A percentile compares a stretch with the other conserved stretches of the same genome.
phyloP scores from a whole-genome alignment of 768 basidiomycete species.

The Leucocoprinus sp. region DNA sequence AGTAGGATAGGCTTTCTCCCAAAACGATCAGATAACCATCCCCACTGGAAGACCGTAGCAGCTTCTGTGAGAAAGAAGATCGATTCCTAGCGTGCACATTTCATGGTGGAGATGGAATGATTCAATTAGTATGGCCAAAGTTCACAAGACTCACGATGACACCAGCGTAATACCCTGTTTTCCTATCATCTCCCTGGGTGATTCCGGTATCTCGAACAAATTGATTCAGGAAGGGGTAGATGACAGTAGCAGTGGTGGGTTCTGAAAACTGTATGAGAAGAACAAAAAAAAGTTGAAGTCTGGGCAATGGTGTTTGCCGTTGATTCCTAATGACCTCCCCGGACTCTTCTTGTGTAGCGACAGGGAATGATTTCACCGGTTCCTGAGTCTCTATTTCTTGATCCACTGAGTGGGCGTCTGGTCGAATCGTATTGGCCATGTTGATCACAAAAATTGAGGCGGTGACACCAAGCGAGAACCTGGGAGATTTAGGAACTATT shows the following conservation, averaged over 20 bases:
- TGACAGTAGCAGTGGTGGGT: conserved; percentile 35
- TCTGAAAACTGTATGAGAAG: conserved; percentile 34
- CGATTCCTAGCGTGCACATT: conserved; percentile 39
- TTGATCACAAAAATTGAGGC: too few relatives aligned
- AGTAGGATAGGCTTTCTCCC: conserved; percentile 39
- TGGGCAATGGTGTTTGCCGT: conserved; percentile 30
- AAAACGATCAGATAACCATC: conserved; percentile 32
- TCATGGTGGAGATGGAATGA: conserved; percentile 15
- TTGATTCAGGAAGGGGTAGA: conserved; percentile 40
- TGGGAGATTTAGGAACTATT: too few relatives aligned
- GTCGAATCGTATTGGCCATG: too few relatives aligned
- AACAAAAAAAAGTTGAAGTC: conserved; percentile 29
- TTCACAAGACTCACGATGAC: conserved; percentile 28
- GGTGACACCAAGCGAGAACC: too few relatives aligned
- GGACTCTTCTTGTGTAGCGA: too few relatives aligned
- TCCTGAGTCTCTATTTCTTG: too few relatives aligned
- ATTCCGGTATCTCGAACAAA: conserved; percentile 36
- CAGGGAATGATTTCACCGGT: too few relatives aligned
- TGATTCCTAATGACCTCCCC: too few relatives aligned
- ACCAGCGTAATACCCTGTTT: conserved; percentile 42
- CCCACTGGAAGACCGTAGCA: conserved; percentile 36
- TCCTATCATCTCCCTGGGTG: conserved; percentile 34
- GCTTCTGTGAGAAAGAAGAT: conserved; percentile 38
- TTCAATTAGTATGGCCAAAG: not conserved
- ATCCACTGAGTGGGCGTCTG: too few relatives aligned